Percentiles rank a stretch among this genome's conserved stretches.
phyloP scores from a whole-genome alignment of 257 asterid species.

The Nicotiana paniculata region DNA sequence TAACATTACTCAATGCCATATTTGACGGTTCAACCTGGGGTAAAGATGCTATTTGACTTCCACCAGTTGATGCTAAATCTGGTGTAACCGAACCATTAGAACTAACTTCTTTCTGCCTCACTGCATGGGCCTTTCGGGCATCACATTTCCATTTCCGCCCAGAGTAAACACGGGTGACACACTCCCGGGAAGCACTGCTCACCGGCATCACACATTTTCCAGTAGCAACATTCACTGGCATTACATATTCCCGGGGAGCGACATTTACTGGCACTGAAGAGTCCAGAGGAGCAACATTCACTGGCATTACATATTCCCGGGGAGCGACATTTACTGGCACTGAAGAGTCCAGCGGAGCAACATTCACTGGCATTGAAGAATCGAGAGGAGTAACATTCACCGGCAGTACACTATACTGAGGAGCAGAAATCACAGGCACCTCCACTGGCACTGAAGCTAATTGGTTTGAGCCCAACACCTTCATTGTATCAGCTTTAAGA shows the following conservation, averaged over 20 bases:
- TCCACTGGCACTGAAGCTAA: conserved; percentile 31
- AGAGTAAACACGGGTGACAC: conserved; percentile 52
- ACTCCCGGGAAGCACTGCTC: conserved; percentile 20
- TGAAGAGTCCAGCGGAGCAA: conserved; percentile 14
- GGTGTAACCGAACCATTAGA: conserved; percentile 3
- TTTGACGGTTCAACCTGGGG: conserved; percentile 15
- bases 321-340: conserved; percentile 21
- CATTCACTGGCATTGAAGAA: background rate
- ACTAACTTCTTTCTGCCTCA: conserved; percentile 30
- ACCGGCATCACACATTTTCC: conserved; percentile 8
- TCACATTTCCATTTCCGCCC: conserved; percentile 82
- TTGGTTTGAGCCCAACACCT: conserved; percentile 23
- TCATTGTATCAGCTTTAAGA: conserved; percentile 35
- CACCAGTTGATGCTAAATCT: conserved; percentile 18
- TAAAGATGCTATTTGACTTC: conserved; percentile 15
- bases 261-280: conserved; percentile 22
- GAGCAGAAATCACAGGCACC: conserved; percentile 20
- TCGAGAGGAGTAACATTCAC: background rate
- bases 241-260: conserved; percentile 15
- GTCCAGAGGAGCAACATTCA: conserved; percentile 22
- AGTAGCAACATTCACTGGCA: conserved; percentile 25
- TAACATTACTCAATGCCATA: conserved; percentile 1
- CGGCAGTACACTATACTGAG: conserved; percentile 24
- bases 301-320: conserved; percentile 18
- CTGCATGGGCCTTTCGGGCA: conserved; percentile 60